A percentile compares a stretch with the other conserved stretches of the same genome.
These are phyloP conservation scores for Citrus sp. DNA, from an alignment of 345 rosid genomes.

Conservation along the genomic window DNA sequence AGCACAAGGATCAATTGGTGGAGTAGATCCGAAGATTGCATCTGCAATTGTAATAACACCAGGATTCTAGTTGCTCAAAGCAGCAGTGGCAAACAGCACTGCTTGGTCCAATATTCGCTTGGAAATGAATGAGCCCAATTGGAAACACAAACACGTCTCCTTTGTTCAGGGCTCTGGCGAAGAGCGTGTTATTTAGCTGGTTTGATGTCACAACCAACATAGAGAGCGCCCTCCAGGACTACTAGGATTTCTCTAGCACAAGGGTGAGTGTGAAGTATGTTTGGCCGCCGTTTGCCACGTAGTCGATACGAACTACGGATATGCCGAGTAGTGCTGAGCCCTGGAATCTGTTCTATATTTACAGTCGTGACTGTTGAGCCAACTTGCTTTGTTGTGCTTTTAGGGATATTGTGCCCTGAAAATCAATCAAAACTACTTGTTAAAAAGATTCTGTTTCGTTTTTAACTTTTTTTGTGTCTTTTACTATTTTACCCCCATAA, in stretches of 20 bases:
- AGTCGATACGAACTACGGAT: constrained; percentile 24
- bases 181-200: constrained; percentile 9
- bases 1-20: too few species aligned
- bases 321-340: constrained; percentile 28
- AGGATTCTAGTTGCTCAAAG: too few species aligned
- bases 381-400: constrained; percentile 3
- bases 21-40: too few species aligned
- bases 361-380: constrained; percentile 18
- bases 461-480: too few species aligned
- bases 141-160: too few species aligned
- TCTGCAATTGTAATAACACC: too few species aligned
- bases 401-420: constrained; percentile 4
- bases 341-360: constrained; percentile 11
- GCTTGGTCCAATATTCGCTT: too few species aligned
- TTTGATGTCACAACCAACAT: constrained; percentile 21
- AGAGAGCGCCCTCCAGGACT: constrained; percentile 22
- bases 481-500: too few species aligned
- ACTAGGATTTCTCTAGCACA: constrained; percentile 24
- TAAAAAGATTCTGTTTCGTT: too few species aligned
- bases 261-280: constrained; percentile 33
- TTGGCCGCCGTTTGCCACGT: constrained; percentile 30
- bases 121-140: too few species aligned
- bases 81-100: too few species aligned
- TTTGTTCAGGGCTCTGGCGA: not conserved
- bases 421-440: too few species aligned